phyloP scores from a whole-genome alignment of 495 filamentous ascomycete species.

The Penicillium goetzii region DNA sequence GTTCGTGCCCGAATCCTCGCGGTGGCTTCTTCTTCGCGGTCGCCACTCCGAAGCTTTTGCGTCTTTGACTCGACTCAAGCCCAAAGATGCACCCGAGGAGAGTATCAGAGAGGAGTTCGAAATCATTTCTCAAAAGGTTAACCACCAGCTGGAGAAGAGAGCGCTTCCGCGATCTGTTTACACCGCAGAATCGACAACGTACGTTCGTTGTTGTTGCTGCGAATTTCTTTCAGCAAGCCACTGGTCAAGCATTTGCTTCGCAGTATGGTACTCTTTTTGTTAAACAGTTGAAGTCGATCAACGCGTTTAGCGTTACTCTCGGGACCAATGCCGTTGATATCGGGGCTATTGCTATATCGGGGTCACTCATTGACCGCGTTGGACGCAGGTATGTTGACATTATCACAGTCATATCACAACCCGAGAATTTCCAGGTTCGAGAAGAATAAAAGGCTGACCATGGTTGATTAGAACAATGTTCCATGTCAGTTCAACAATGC shows the following conservation, averaged over 20 bases:
- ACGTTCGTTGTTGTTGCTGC: constrained; percentile 36
- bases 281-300: constrained; percentile 36
- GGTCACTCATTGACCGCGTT: not conserved
- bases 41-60: constrained; percentile 30
- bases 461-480: not conserved
- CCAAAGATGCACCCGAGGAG: constrained; percentile 22
- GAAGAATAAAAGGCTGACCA: not conserved
- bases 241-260: constrained; percentile 37
- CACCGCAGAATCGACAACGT: constrained; percentile 32
- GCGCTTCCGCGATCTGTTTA: constrained; percentile 33
- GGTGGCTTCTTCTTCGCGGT: constrained; percentile 39
- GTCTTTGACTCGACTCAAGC: constrained; percentile 10
- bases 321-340: not conserved
- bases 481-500: not conserved
- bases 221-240: constrained; percentile 42
- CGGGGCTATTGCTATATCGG: not conserved
- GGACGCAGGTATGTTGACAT: not conserved
- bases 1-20: constrained; percentile 40
- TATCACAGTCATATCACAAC: too few relatives aligned
- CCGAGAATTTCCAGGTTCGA: not conserved
- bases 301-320: constrained; percentile 29
- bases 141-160: not conserved
- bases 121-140: not conserved
- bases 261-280: constrained; percentile 42
- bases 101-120: not conserved